Percentiles rank a stretch among this genome's conserved stretches.
phyloP scores from a whole-genome alignment of 2,329 filamentous ascomycete species.

The Ambrosiella cleistominuta region DNA sequence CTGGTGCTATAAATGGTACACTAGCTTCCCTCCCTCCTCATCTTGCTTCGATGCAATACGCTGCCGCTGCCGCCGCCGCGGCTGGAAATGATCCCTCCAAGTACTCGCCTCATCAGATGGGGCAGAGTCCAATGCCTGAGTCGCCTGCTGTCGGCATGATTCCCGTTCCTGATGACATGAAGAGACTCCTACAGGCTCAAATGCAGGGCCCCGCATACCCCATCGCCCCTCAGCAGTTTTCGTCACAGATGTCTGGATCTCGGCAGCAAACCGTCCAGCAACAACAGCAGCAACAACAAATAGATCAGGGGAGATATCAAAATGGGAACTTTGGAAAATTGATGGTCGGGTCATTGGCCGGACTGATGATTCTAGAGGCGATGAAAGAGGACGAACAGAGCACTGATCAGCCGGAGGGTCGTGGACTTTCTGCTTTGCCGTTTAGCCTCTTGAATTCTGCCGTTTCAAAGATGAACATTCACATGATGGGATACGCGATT shows the following conservation, averaged over 20 bases:
- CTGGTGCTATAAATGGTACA: constrained; percentile 49
- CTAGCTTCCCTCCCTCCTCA: constrained; percentile 37
- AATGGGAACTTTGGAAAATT: constrained; percentile 52
- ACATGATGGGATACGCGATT: constrained; percentile 35
- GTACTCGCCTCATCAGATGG: constrained; percentile 27
- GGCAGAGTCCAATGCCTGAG: constrained; percentile 26
- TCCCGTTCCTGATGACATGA: constrained; percentile 48
- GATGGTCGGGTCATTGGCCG: constrained; percentile 83
- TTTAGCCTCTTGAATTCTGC: constrained; percentile 35
- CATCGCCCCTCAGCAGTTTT: constrained; percentile 29
- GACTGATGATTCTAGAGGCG: constrained; percentile 80
- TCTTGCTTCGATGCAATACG: constrained; percentile 35
- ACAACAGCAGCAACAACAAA: constrained; percentile 24
- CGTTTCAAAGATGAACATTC: constrained; percentile 31
- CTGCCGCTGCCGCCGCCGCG: constrained; percentile 13
- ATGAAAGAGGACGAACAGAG: constrained; percentile 49
- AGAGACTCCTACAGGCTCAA: constrained; percentile 41
- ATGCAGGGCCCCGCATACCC: constrained; percentile 38
- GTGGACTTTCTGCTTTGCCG: constrained; percentile 49
- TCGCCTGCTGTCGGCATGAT: constrained; percentile 40
- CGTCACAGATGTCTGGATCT: constrained; percentile 26
- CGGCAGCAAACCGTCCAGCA: constrained; percentile 41
- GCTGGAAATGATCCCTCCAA: constrained; percentile 16
- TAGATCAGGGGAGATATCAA: constrained; percentile 36
- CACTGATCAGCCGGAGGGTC: constrained; percentile 44